phyloP scores from a whole-genome alignment of 2,329 filamentous ascomycete genomes.

The Sporothrix variecibatus region DNA sequence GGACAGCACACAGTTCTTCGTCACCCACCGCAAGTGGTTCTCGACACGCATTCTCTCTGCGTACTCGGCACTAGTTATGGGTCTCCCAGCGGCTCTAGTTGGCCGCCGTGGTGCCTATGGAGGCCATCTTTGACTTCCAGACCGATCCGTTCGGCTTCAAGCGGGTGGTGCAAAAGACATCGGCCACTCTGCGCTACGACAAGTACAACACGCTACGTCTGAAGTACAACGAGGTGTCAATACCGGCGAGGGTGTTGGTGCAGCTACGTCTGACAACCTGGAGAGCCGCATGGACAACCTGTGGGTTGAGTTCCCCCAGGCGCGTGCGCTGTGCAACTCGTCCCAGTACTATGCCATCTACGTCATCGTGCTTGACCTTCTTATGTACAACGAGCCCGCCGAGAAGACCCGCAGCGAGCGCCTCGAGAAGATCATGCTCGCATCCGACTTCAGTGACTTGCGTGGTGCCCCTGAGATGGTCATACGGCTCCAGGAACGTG shows the following conservation, averaged over 20 bases:
- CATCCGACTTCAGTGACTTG: constrained; percentile 96
- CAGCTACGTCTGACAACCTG: constrained; percentile 53
- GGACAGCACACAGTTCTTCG: constrained; percentile 98
- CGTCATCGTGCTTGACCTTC: constrained; percentile 91
- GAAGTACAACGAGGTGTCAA: constrained; percentile 93
- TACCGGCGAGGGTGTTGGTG: constrained; percentile 51
- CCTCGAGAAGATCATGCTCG: constrained; percentile 97
- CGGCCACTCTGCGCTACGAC: constrained; percentile 89
- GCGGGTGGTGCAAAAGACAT: constrained; percentile 94
- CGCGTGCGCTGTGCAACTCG: constrained; percentile 94
- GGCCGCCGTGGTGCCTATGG: constrained; percentile 98
- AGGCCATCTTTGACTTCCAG: constrained; percentile 97
- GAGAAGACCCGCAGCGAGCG: constrained; percentile 97
- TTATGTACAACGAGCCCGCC: constrained; percentile 93
- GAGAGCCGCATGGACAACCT: constrained; percentile 92
- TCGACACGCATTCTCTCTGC: constrained; percentile 80
- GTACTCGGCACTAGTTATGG: constrained; percentile 93
- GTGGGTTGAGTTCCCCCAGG: constrained; percentile 93
- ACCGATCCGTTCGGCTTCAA: constrained; percentile 97
- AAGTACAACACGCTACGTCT: constrained; percentile 97
- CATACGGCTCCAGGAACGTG: constrained; percentile 84
- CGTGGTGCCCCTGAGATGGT: constrained; percentile 93
- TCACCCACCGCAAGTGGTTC: constrained; percentile 91
- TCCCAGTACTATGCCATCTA: constrained; percentile 97
- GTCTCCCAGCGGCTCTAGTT: constrained; percentile 77